Conservation (phyloP, 2,329 filamentous ascomycete species). For the Herpotrichia juniperi region DNA sequence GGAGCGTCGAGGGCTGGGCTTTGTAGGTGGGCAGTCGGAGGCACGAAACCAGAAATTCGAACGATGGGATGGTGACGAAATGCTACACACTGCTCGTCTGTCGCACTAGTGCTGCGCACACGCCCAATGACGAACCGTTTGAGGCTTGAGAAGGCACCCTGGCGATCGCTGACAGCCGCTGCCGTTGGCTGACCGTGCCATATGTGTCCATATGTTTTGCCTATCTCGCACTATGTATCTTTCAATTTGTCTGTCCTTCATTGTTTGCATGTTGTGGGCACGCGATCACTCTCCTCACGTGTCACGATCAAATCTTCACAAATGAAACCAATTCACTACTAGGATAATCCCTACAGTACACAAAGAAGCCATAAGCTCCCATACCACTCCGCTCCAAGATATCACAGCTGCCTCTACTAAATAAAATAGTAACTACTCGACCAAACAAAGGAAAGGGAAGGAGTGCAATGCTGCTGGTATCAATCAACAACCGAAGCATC, state of each 20-base stretch:
- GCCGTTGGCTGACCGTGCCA: not conserved
- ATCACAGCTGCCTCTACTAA: conserved; percentile 45
- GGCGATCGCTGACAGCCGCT: conserved; percentile 34
- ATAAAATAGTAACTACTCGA: conserved; percentile 38
- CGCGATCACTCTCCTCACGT: too few relatives aligned
- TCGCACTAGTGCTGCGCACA: conserved; percentile 27
- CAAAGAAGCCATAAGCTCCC: conserved; percentile 42
- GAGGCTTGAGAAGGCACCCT: conserved; percentile 29
- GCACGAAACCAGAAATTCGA: conserved; percentile 40
- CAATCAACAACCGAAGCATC: conserved; percentile 50
- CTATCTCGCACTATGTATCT: not conserved
- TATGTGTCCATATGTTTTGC: not conserved
- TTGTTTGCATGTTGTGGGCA: not conserved
- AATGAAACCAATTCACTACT: conserved; percentile 48
- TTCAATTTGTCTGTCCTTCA: not conserved
- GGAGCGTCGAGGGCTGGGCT: conserved; percentile 15
- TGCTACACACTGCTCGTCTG: conserved; percentile 24
- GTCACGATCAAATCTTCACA: conserved; percentile 19
- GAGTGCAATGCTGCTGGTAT: conserved; percentile 53
- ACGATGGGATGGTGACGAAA: conserved; percentile 42
- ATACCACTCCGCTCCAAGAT: conserved; percentile 31
- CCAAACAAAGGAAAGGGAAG: conserved; percentile 34
- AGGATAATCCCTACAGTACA: conserved; percentile 50
- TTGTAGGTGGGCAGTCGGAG: conserved; percentile 26
- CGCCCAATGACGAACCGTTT: conserved; percentile 24